Base-by-base conservation (phyloP, 108 stramenopile genomes). In the Cyclotella choctawhatcheeana region DNA sequence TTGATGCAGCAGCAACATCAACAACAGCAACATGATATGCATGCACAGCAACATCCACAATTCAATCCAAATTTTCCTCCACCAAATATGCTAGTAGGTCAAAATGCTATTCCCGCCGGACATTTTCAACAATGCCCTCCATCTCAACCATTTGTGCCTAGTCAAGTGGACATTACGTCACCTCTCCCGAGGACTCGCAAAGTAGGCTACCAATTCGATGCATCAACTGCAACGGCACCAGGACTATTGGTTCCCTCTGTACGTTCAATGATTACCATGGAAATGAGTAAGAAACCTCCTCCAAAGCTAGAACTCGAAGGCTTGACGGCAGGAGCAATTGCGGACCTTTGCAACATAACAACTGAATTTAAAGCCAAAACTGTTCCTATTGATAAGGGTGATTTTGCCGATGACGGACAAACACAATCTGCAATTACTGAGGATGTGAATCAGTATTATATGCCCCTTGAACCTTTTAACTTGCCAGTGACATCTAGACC, bases 281-380 rank as follows among this genome's bases (percentile, higher is more conserved):
- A 82, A 74, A 43, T 48, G 47, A 78, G 48, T 51, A 69, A 5
- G 53, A 65, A 65, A 32, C 33, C 35, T 14, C 22, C 20, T 18
- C 40, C 35, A 48, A 37, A 62, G 43, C 24, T 82, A 16, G 82
- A 83, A 62, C 61, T 83, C 7, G 73, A 79, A 44, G 78, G 74
- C 31, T 47, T 83, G 12, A 66, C 82, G 12, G 79, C 82, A 43
- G 82, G 82, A 14, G 62, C 69, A 4, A 71, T 83, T 18, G 82
- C 82, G 14, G 82, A 83, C 32, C 51, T 83, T 10, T 72, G 70
- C 53, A 79, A 80, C 54, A 34, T 83, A 14, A 50, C 76, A 1
- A 77, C 50, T 8, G 82, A 83, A 32, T 71, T 59, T 44, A 61
- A 59, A 44, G 47, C 71, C 16, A 56, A 61, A 48, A 82, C 68